Conservation (phyloP, 2,329 filamentous ascomycete genomes). For the Juglanconis sp. region DNA sequence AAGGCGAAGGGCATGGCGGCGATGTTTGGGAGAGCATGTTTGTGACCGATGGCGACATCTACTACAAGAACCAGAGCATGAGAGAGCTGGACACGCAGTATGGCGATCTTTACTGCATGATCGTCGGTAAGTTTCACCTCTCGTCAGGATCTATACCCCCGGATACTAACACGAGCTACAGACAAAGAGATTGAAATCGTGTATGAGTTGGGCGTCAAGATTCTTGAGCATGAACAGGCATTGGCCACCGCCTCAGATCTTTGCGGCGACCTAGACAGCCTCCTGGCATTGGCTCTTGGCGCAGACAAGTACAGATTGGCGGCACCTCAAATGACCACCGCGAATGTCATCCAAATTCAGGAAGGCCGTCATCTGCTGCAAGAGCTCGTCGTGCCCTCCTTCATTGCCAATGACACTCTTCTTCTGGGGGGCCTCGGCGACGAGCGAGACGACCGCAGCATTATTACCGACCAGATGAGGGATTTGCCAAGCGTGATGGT, state of each 20-base stretch:
- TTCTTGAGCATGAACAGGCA: slow-evolving; percentile 66
- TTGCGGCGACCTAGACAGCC: slow-evolving; percentile 82
- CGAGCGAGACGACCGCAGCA: slow-evolving; percentile 18
- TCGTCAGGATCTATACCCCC: background rate
- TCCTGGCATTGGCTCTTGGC: slow-evolving; percentile 75
- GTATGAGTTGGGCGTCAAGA: slow-evolving; percentile 67
- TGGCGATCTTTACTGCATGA: slow-evolving; percentile 81
- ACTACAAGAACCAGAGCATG: slow-evolving; percentile 86
- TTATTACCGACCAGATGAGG: slow-evolving; percentile 1
- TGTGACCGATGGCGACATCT: slow-evolving; percentile 64
- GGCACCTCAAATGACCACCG: slow-evolving; percentile 64
- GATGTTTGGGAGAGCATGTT: slow-evolving; percentile 79
- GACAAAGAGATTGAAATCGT: slow-evolving; percentile 89
- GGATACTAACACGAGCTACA: slow-evolving; percentile 27
- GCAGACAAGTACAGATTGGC: slow-evolving; percentile 71
- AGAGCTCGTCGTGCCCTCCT: slow-evolving; percentile 75
- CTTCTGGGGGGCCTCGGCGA: slow-evolving; percentile 55
- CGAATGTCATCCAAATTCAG: slow-evolving; percentile 70
- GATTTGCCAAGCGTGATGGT: slow-evolving; percentile 65
- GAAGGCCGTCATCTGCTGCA: slow-evolving; percentile 85
- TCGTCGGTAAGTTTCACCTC: slow-evolving; percentile 61
- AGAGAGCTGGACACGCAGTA: slow-evolving; percentile 74
- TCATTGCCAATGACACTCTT: slow-evolving; percentile 78
- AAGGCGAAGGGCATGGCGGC: slow-evolving; percentile 53
- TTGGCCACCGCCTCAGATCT: slow-evolving; percentile 71